A percentile compares a stretch with the other conserved stretches of the same genome.
Conservation (phyloP, 306 rosid genomes). For the Prunus persica region DNA sequence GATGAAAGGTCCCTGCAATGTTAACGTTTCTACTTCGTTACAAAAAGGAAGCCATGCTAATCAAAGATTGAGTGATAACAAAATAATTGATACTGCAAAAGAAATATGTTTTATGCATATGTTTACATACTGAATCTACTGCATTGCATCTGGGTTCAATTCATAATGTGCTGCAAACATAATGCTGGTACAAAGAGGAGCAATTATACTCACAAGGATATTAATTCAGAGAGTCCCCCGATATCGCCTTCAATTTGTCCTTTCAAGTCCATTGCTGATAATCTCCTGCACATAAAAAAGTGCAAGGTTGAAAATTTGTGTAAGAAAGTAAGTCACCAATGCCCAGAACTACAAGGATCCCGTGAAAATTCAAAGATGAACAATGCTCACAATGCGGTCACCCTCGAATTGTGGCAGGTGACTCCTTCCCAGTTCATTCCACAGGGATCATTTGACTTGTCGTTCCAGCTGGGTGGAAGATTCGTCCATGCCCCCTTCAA, state of each 20-base stretch:
- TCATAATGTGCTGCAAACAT: not conserved
- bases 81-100: no score
- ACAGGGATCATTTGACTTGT: constrained; percentile 68
- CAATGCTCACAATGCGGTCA: constrained; percentile 69
- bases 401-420: constrained; percentile 63
- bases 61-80: no score
- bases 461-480: constrained; percentile 80
- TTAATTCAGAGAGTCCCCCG: constrained; percentile 58
- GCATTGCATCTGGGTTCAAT: not conserved
- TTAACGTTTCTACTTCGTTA: no score
- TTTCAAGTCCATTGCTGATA: constrained; percentile 66
- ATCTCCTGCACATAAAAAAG: constrained; percentile 40
- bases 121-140: no score
- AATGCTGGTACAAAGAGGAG: not conserved
- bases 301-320: not conserved
- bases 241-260: constrained; percentile 67
- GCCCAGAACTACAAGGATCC: not conserved
- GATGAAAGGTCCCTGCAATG: no score
- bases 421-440: constrained; percentile 88
- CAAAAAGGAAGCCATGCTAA: no score
- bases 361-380: not conserved
- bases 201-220: constrained; percentile 58
- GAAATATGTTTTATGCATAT: no score
- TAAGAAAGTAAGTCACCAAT: not conserved
- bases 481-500: constrained; percentile 54